Evolutionary conservation across 2,329 filamentous ascomycete species (phyloP).

Genomic region (Neoascochyta sp.): DNA sequence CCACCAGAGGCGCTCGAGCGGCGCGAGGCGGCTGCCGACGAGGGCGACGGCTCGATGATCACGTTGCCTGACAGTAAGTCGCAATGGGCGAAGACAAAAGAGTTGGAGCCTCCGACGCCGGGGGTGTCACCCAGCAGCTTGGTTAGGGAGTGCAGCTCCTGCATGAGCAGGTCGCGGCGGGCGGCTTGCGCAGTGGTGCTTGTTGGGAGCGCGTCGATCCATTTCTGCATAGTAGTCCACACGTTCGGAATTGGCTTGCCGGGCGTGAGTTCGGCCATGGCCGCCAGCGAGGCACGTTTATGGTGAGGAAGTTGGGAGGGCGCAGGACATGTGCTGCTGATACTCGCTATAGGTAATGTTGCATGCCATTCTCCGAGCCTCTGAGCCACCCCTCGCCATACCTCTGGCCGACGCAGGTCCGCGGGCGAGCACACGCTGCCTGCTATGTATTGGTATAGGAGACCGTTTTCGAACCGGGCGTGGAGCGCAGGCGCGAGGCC

Average conservation of each 20-base stretch:
- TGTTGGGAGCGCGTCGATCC: conserved; percentile 80
- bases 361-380: conserved; percentile 93
- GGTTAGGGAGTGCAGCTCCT: conserved; percentile 69
- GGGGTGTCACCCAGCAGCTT: conserved; percentile 69
- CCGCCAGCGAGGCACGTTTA: conserved; percentile 37
- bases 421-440: conserved; percentile 75
- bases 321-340: conserved; percentile 41
- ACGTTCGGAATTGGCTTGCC: conserved; percentile 76
- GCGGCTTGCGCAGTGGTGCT: conserved; percentile 65
- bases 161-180: conserved; percentile 66
- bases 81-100: conserved; percentile 92
- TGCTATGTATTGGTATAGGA: conserved; percentile 87
- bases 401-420: conserved; percentile 69
- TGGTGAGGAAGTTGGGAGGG: conserved; percentile 29
- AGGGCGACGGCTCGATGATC: conserved; percentile 65
- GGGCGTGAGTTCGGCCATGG: conserved; percentile 48
- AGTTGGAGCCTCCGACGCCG: conserved; percentile 63
- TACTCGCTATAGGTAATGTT: conserved; percentile 54
- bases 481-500: conserved; percentile 82
- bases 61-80: conserved; percentile 96
- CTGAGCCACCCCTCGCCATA: conserved; percentile 80
- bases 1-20: conserved; percentile 32
- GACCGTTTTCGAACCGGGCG: conserved; percentile 90
- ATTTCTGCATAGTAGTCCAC: conserved; percentile 95
- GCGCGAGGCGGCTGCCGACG: conserved; percentile 32